A percentile compares a stretch with the other conserved stretches of the same genome.
These are phyloP conservation scores for Claviceps spartinae DNA, from an alignment of 2,329 filamentous ascomycete genomes.

Conservation along the genomic window DNA sequence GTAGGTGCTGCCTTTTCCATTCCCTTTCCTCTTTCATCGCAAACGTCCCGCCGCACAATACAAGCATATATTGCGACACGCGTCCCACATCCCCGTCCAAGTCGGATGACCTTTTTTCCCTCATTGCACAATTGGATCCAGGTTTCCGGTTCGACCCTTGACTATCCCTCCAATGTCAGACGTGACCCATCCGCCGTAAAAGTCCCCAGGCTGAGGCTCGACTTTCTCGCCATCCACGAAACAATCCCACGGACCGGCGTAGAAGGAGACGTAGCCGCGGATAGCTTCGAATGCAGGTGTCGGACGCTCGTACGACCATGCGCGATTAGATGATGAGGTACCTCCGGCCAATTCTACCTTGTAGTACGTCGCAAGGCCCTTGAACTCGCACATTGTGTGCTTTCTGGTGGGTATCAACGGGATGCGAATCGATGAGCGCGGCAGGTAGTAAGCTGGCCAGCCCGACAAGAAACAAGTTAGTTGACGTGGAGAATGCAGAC, in stretches of 20 bases:
- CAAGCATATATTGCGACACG: no score
- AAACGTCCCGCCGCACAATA: no score
- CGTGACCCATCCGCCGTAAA: slow-evolving; percentile 52
- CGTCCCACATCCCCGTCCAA: background rate
- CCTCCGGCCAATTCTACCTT: slow-evolving; percentile 27
- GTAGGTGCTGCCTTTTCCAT: no score
- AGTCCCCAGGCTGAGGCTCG: slow-evolving; percentile 45
- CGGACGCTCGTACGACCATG: slow-evolving; percentile 47
- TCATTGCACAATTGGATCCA: slow-evolving; percentile 20
- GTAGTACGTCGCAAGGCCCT: slow-evolving; percentile 46
- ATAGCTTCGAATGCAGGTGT: slow-evolving; percentile 37
- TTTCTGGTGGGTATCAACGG: slow-evolving; percentile 31
- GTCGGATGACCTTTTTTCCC: background rate
- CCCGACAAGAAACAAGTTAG: background rate
- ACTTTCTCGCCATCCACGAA: slow-evolving; percentile 48
- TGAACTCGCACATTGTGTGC: slow-evolving; percentile 44
- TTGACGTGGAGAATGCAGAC: background rate
- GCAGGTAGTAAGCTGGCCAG: slow-evolving; percentile 43
- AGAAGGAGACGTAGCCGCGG: slow-evolving; percentile 44
- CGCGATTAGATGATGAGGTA: slow-evolving; percentile 33
- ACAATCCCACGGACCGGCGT: slow-evolving; percentile 48
- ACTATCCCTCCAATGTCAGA: slow-evolving; percentile 42
- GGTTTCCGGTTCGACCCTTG: slow-evolving; percentile 28
- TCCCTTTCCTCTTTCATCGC: no score
- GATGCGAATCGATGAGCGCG: slow-evolving; percentile 33